Evolutionary conservation across 2,329 filamentous ascomycete genomes (phyloP), one percentile per base, ranked within the genome.

Genomic region (Fusarium tanahbumbuense): DNA sequence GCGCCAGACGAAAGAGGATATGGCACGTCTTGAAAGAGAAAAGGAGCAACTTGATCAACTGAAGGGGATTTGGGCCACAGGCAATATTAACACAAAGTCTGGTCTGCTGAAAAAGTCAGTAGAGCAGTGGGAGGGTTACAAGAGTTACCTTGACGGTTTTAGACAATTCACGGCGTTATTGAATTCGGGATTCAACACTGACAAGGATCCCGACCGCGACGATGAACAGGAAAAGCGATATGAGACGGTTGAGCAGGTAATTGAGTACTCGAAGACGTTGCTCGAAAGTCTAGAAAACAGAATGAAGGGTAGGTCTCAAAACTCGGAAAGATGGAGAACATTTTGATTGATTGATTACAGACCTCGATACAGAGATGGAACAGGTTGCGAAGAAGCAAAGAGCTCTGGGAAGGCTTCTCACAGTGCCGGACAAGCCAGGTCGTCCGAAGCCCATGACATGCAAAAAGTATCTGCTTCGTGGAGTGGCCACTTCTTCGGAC

Each of bases 401-500:
- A 44, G 78, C 79, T n/a, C 68, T 84, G 9, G 78, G 81, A 23
- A 76, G 59, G 37, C 75, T 83, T n/a, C 73, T 83, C 16, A 83
- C 82, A 5, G 72, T 77, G 8, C 81, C 81, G 2, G 70, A 81
- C 54, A 81, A 82, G 63, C 66, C 72, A 41, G 78, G 76, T 20
- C 76, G 81, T 7, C 73, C 78, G 18, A 74, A 73, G 28, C 80
- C 81, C 13, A 80, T 84, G 76, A 75, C 71, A 5, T 82, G 81
- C 74, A 82, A 84, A 53, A 83, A 80, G 59, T 88, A 85, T 60
- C 77, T 81, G 3, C 81, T 89, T 6, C 84, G 86, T 37, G 87
- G 87, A 27, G 81, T 89, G 23, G 84, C 82, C 16, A 83, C 83
- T 15, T 80, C 80, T 1, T 77, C 78, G 15, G 82, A 84, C 52